Evolutionary conservation across 805 yeast genomes (phyloP).

Genomic region (Saccharomycopsis vini): DNA sequence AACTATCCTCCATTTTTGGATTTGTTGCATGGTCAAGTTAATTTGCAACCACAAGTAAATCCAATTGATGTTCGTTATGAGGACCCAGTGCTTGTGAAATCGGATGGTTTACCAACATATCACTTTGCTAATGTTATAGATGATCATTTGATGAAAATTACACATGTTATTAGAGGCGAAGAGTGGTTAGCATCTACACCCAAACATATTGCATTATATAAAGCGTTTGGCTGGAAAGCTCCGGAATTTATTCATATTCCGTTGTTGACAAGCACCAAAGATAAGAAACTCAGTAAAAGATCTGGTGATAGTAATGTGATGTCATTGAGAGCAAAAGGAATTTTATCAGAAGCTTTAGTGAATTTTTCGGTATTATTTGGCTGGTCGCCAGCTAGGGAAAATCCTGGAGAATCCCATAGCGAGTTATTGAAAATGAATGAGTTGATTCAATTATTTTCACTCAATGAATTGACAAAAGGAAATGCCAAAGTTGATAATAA

Average conservation of each 20-base stretch:
- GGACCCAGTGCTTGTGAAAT: slow-evolving; percentile 80
- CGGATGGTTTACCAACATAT: slow-evolving; percentile 94
- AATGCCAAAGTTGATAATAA: slow-evolving; percentile 83
- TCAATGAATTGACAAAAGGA: slow-evolving; percentile 79
- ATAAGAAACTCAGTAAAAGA: slow-evolving; percentile 79
- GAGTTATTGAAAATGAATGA: slow-evolving; percentile 47
- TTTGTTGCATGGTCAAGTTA: slow-evolving; percentile 65
- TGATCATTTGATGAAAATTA: slow-evolving; percentile 85
- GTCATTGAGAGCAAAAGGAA: slow-evolving; percentile 41
- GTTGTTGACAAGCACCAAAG: slow-evolving; percentile 58
- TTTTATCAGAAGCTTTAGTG: slow-evolving; percentile 77
- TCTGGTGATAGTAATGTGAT: slow-evolving; percentile 71
- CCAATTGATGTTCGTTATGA: slow-evolving; percentile 66
- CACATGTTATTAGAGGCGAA: slow-evolving; percentile 94
- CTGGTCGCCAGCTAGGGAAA: slow-evolving; percentile 74
- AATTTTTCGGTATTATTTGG: slow-evolving; percentile 89
- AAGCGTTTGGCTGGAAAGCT: slow-evolving; percentile 76
- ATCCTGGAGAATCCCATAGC: slow-evolving; percentile 36
- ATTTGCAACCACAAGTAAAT: slow-evolving; percentile 75
- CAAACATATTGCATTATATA: slow-evolving; percentile 79
- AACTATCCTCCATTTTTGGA: slow-evolving; percentile 61
- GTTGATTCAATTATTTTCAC: slow-evolving; percentile 45
- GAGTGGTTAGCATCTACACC: slow-evolving; percentile 98
- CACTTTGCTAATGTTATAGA: slow-evolving; percentile 95
- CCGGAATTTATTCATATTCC: slow-evolving; percentile 91